Evolutionary conservation across 2,329 filamentous ascomycete species (phyloP).

Genomic region (Pseudogymnoascus sp.): DNA sequence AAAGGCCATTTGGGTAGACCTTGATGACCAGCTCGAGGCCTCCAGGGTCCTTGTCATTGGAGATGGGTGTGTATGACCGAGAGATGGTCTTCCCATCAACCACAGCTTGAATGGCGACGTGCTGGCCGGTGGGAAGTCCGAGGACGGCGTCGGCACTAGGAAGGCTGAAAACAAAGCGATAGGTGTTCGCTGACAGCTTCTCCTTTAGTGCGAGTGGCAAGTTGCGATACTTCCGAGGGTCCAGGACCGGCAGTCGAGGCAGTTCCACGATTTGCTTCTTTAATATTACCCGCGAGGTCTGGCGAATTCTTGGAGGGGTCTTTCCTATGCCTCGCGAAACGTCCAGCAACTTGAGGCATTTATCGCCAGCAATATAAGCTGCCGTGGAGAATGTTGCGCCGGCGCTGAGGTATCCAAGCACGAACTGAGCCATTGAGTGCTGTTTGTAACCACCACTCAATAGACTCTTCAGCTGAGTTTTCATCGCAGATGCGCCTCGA

Average conservation of each 20-base stretch:
- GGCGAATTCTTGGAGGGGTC: background rate
- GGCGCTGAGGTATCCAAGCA: slow-evolving; percentile 1
- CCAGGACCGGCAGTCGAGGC: slow-evolving; percentile 4
- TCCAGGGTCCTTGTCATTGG: slow-evolving; percentile 42
- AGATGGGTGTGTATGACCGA: slow-evolving; percentile 36
- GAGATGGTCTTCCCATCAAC: slow-evolving; percentile 28
- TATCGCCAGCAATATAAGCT: background rate
- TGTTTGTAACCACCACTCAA: background rate
- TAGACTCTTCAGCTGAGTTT: background rate
- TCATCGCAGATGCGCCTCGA: background rate
- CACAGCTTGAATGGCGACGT: slow-evolving; percentile 30
- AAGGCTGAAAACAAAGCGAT: slow-evolving; percentile 25
- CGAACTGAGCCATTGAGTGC: background rate
- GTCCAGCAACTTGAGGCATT: background rate
- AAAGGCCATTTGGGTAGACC: slow-evolving; percentile 44
- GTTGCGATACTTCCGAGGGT: slow-evolving; percentile 17
- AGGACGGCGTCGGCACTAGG: slow-evolving; percentile 25
- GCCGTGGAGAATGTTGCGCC: background rate
- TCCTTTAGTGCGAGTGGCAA: slow-evolving; percentile 16
- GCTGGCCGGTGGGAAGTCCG: slow-evolving; percentile 35
- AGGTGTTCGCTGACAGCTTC: slow-evolving; percentile 14
- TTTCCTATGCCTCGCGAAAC: background rate
- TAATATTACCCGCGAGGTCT: background rate
- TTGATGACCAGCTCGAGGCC: slow-evolving; percentile 43
- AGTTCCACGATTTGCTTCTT: background rate